These are phyloP conservation scores for Grifola frondosa DNA, from an alignment of 1,284 basidiomycete genomes.

Conservation along the genomic window DNA sequence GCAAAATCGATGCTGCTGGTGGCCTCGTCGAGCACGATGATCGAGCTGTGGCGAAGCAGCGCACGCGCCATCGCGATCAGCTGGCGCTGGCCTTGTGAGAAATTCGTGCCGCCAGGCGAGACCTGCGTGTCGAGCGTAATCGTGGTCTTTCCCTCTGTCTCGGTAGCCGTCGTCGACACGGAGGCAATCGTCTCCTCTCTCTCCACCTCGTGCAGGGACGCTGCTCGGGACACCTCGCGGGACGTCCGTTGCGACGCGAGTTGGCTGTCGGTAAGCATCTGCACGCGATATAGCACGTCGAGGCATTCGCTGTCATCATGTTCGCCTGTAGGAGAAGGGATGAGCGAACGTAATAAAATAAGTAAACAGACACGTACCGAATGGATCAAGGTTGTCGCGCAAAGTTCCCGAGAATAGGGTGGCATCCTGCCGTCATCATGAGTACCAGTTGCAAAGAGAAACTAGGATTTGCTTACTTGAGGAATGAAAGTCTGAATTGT, in stretches of 20 bases:
- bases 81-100: slow-evolving; percentile 84
- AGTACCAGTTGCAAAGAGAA: background rate
- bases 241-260: slow-evolving; percentile 48
- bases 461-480: slow-evolving; percentile 42
- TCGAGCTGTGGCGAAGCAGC: slow-evolving; percentile 69
- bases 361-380: slow-evolving; percentile 40
- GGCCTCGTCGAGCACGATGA: slow-evolving; percentile 85
- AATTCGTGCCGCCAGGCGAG: slow-evolving; percentile 79
- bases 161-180: slow-evolving; percentile 42
- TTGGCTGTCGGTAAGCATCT: slow-evolving; percentile 54
- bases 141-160: slow-evolving; percentile 49
- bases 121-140: slow-evolving; percentile 73
- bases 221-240: slow-evolving; percentile 45
- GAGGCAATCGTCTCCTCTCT: slow-evolving; percentile 32
- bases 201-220: slow-evolving; percentile 43
- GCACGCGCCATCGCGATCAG: slow-evolving; percentile 81
- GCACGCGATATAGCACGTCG: slow-evolving; percentile 64
- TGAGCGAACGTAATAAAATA: slow-evolving; percentile 13
- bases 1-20: slow-evolving; percentile 77
- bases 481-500: slow-evolving; percentile 73
- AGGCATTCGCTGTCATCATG: slow-evolving; percentile 78
- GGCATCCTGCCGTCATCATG: slow-evolving; percentile 52
- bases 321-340: slow-evolving; percentile 48
- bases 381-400: slow-evolving; percentile 86
- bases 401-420: slow-evolving; percentile 87